phyloP scores from a whole-genome alignment of 139 green algal genomes.

The Coccomyxa sp. region DNA sequence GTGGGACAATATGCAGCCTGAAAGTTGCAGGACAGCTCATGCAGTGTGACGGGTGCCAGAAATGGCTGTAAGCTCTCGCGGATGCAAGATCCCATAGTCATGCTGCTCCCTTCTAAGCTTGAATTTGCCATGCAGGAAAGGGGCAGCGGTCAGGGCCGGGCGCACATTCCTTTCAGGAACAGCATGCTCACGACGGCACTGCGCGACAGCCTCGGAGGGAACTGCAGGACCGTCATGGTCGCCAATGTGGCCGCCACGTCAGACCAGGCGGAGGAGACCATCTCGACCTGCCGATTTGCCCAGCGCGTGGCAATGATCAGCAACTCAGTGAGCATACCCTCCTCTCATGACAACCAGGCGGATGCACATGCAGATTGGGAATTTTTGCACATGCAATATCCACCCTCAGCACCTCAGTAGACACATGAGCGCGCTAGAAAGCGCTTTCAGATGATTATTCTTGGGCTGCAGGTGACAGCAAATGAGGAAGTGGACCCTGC shows the following conservation, averaged over 20 bases:
- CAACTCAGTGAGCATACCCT: slow-evolving; percentile 54
- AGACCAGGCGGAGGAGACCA: slow-evolving; percentile 74
- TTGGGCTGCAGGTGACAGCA: slow-evolving; percentile 46
- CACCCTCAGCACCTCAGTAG: not conserved
- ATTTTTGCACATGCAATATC: not conserved
- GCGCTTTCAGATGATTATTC: not conserved
- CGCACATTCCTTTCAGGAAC: slow-evolving; percentile 89
- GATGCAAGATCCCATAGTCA: too few relatives aligned
- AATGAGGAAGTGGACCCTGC: slow-evolving; percentile 89
- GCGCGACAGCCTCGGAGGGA: slow-evolving; percentile 79
- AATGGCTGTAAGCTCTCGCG: not conserved
- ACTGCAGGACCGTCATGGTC: slow-evolving; percentile 83
- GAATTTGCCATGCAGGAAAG: slow-evolving; percentile 52
- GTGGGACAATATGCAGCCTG: slow-evolving; percentile 27
- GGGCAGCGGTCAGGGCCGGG: slow-evolving; percentile 41
- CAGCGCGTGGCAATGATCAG: slow-evolving; percentile 83
- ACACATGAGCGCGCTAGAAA: not conserved
- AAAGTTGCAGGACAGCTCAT: not conserved
- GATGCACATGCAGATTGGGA: not conserved
- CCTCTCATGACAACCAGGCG: too few relatives aligned
- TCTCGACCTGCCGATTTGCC: slow-evolving; percentile 91
- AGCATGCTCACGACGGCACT: slow-evolving; percentile 80
- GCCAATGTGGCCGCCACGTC: slow-evolving; percentile 52
- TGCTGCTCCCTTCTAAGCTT: too few relatives aligned
- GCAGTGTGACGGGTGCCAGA: not conserved